These are phyloP conservation scores for Exutisphaerella laricina DNA, from an alignment of 2,329 filamentous ascomycete genomes.

Conservation along the genomic window DNA sequence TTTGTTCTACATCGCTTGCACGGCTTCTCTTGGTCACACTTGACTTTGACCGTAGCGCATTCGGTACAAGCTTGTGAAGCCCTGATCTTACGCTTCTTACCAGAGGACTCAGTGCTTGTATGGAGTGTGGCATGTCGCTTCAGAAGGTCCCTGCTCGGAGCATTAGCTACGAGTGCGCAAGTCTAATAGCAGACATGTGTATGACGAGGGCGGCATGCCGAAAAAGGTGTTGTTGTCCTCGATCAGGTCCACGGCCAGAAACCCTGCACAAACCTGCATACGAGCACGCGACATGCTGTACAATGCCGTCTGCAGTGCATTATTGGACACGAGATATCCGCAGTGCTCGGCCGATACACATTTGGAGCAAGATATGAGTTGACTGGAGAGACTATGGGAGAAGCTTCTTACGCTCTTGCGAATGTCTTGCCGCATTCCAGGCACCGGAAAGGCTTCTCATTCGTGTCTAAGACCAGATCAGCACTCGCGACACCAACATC, in stretches of 20 bases:
- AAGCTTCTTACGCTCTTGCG: slow-evolving; percentile 18
- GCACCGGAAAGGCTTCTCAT: slow-evolving; percentile 21
- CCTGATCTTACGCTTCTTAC: slow-evolving; percentile 21
- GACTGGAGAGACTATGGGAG: slow-evolving; percentile 1
- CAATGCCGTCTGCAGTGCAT: not conserved
- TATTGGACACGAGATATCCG: not conserved
- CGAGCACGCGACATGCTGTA: not conserved
- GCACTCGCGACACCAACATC: not conserved
- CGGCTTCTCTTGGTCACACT: slow-evolving; percentile 22
- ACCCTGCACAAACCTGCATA: slow-evolving; percentile 1
- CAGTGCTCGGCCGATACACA: slow-evolving; percentile 10
- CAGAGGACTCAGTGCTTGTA: slow-evolving; percentile 15
- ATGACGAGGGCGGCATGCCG: too few relatives aligned
- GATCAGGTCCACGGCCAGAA: not conserved
- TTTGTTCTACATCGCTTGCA: slow-evolving; percentile 19
- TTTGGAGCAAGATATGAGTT: too few relatives aligned
- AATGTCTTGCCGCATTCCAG: slow-evolving; percentile 19
- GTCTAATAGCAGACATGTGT: not conserved
- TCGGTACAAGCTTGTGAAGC: slow-evolving; percentile 20
- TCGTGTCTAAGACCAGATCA: slow-evolving; percentile 17
- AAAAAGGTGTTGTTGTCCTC: not conserved
- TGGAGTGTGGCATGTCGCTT: slow-evolving; percentile 20
- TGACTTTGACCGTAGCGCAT: slow-evolving; percentile 20
- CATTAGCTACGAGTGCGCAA: not conserved
- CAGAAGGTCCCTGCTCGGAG: slow-evolving; percentile 13